Evolutionary conservation across 768 basidiomycete genomes (phyloP), one percentile per base, ranked within the genome.

Genomic region (Strobilomyces dryophilus): DNA sequence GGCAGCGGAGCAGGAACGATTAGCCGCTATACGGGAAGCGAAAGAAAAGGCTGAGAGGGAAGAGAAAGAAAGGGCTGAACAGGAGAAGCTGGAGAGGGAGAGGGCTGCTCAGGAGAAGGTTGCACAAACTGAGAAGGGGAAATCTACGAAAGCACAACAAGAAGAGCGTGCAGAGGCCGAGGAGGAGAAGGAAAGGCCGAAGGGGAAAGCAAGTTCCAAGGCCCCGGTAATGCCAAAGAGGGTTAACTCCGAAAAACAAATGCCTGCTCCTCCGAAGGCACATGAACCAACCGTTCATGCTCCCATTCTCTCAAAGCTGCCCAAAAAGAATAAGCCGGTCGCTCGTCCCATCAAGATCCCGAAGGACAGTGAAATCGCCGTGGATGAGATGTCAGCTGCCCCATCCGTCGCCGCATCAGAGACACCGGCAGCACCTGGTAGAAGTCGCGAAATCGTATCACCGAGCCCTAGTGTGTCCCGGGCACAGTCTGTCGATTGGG

Each of bases 251-350:
- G 56, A 65, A 21, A 71, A 66, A 40, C 59, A 59, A 34, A n/a
- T 56, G 2, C 20, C 61, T 10, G 42, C 55, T 5, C 47, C 65
- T 34, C 39, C 56, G n/a, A 65, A 62, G 47, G 48, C 31, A 4
- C 58, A 58, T 4, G 76, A 79, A 42, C 69, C 74, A n/a, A 63
- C 69, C 5, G 61, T 75, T 4, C 89, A 90, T 62, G 83, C 82
- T 11, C 88, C 89, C 17, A 79, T 92, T 32, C 73, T 89, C 37
- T 90, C 89, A 21, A 90, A 85, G 68, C 84, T 89, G 70, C 86
- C 89, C 6, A 92, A 90, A 76, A 92, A 92, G 69, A 87, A 75
- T 61, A 90, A 85, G 61, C 85, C 87, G 0, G 59, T 76, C 41
- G 54, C 80, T 47, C 86, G 84, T 60, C 76, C 79, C 11, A 76